Evolutionary conservation across 495 filamentous ascomycete species (phyloP).

Genomic region (Chaetomium tenue): DNA sequence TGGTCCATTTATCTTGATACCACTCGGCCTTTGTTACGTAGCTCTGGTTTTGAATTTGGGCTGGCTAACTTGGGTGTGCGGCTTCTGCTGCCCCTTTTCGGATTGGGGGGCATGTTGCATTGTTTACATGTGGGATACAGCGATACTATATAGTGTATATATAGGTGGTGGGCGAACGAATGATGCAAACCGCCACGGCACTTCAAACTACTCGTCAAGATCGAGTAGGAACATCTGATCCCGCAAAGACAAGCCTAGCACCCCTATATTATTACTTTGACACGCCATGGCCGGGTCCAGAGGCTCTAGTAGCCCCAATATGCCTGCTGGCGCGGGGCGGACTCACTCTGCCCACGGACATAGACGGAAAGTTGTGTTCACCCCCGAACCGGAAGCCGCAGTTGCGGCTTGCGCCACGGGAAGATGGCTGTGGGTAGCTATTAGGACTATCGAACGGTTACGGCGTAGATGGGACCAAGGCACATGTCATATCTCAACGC

Average conservation of each 20-base stretch:
- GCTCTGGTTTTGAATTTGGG: conserved; percentile 5
- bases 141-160: neutral
- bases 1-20: conserved; percentile 10
- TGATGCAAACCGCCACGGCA: neutral
- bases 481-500: too few relatives aligned
- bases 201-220: neutral
- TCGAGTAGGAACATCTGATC: neutral
- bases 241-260: neutral
- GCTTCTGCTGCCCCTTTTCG: neutral
- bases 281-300: too few relatives aligned
- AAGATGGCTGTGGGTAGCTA: too few relatives aligned
- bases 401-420: too few relatives aligned
- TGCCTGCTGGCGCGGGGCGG: too few relatives aligned
- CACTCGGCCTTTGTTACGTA: conserved; percentile 5
- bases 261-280: neutral
- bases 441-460: too few relatives aligned
- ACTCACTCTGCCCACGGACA: too few relatives aligned
- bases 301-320: too few relatives aligned
- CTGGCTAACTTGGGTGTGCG: neutral
- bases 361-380: too few relatives aligned
- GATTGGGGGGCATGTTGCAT: neutral
- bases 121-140: neutral
- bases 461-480: too few relatives aligned
- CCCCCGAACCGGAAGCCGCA: too few relatives aligned
- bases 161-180: neutral